phyloP scores from a whole-genome alignment of 2,329 filamentous ascomycete genomes.

The Alternaria longipes region DNA sequence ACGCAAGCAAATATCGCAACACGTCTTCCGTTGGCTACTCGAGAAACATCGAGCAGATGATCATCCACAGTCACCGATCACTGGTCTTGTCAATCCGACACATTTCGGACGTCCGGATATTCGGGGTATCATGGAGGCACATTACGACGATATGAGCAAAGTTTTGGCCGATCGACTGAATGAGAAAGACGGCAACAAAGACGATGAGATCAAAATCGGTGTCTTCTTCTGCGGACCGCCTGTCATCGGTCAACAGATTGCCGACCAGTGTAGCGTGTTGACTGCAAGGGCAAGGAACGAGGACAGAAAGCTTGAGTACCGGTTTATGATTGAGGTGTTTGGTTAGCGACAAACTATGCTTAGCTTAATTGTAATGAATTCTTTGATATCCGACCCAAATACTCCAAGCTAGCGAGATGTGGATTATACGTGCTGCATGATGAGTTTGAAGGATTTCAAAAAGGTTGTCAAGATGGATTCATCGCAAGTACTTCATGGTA shows the following conservation, averaged over 20 bases:
- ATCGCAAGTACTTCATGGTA: neutral
- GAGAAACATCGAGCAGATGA: slow-evolving; percentile 64
- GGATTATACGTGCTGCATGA: no score
- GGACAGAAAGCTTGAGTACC: slow-evolving; percentile 63
- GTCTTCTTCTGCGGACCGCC: slow-evolving; percentile 67
- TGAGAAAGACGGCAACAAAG: slow-evolving; percentile 30
- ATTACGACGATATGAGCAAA: slow-evolving; percentile 63
- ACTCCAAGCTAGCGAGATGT: no score
- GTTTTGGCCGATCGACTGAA: slow-evolving; percentile 28
- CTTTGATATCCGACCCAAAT: neutral
- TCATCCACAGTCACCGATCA: slow-evolving; percentile 63
- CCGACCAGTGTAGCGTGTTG: slow-evolving; percentile 63
- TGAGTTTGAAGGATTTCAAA: neutral
- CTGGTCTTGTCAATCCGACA: slow-evolving; percentile 63
- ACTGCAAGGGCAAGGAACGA: slow-evolving; percentile 63
- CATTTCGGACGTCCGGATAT: slow-evolving; percentile 66
- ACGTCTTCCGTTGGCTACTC: slow-evolving; percentile 66
- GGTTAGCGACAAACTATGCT: slow-evolving; percentile 41
- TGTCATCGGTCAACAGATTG: slow-evolving; percentile 63
- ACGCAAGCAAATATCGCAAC: slow-evolving; percentile 61
- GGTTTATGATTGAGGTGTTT: slow-evolving; percentile 68
- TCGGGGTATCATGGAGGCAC: slow-evolving; percentile 61
- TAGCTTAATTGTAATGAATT: neutral
- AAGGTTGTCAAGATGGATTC: neutral
- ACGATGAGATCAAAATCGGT: slow-evolving; percentile 58